Evolutionary conservation across 208 protist genomes (phyloP).

Genomic region (Trichomonas gallinae): DNA sequence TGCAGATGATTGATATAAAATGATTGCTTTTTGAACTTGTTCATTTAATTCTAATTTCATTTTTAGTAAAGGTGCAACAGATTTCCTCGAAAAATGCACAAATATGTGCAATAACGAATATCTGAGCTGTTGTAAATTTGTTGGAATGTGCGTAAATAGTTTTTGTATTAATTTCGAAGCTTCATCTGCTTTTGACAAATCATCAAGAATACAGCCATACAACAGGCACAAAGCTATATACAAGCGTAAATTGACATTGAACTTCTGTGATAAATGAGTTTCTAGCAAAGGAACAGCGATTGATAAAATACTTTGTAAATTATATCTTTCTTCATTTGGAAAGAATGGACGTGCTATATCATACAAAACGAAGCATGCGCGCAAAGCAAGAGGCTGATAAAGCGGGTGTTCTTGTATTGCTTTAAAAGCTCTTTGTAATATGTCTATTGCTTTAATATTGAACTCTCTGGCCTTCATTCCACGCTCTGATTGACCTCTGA

Average conservation of each 20-base stretch:
- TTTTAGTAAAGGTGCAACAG: background rate
- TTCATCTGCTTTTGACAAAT: background rate
- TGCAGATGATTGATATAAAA: background rate
- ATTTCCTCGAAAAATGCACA: background rate
- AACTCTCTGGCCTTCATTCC: background rate
- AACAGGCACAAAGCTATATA: background rate
- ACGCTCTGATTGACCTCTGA: background rate
- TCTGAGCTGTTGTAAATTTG: background rate
- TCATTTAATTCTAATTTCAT: slow-evolving; percentile 13
- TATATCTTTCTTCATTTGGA: background rate
- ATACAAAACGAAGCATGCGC: background rate
- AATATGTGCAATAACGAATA: background rate
- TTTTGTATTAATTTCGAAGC: background rate
- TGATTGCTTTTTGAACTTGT: background rate
- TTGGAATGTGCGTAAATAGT: background rate
- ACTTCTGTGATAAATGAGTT: background rate
- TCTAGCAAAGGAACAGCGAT: background rate
- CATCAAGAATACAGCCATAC: slow-evolving; percentile 7
- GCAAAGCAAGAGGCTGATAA: background rate
- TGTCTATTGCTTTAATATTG: background rate
- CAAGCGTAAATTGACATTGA: background rate
- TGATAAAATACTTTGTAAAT: background rate
- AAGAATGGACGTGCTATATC: slow-evolving; percentile 3
- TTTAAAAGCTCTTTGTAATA: background rate
- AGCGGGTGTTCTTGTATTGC: background rate